These are phyloP conservation scores for Fusarium oxysporum DNA, from an alignment of 2,329 filamentous ascomycete genomes.

Conservation along the genomic window DNA sequence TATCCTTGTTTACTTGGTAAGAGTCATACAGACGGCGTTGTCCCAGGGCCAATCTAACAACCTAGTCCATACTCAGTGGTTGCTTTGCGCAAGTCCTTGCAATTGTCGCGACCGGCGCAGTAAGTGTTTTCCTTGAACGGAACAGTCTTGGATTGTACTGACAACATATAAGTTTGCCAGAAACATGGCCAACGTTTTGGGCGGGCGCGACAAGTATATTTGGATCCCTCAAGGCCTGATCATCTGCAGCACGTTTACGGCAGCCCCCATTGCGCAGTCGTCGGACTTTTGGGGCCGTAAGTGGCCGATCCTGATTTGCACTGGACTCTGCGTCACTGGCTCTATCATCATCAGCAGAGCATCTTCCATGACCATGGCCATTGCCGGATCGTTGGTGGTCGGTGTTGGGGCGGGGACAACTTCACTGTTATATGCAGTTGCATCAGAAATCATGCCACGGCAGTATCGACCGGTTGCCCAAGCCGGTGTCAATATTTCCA, in stretches of 20 bases:
- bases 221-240: background rate
- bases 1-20: background rate
- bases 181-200: background rate
- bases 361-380: background rate
- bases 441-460: background rate
- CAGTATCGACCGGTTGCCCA: background rate
- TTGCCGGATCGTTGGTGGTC: background rate
- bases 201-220: background rate
- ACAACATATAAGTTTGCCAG: background rate
- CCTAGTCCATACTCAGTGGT: background rate
- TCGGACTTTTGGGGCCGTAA: background rate
- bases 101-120: background rate
- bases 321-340: background rate
- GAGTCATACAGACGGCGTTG: fast-evolving
- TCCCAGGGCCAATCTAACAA: background rate
- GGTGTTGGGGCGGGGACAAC: background rate
- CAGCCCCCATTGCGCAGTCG: background rate
- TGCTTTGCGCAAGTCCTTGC: background rate
- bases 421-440: background rate
- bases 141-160: background rate
- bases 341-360: background rate
- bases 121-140: background rate
- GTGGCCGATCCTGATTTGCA: background rate
- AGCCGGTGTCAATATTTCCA: background rate
- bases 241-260: background rate